Percentiles rank a stretch among this genome's conserved stretches.
These are phyloP conservation scores for Lentinula aciculospora DNA, from an alignment of 768 basidiomycete genomes.

Conservation along the genomic window DNA sequence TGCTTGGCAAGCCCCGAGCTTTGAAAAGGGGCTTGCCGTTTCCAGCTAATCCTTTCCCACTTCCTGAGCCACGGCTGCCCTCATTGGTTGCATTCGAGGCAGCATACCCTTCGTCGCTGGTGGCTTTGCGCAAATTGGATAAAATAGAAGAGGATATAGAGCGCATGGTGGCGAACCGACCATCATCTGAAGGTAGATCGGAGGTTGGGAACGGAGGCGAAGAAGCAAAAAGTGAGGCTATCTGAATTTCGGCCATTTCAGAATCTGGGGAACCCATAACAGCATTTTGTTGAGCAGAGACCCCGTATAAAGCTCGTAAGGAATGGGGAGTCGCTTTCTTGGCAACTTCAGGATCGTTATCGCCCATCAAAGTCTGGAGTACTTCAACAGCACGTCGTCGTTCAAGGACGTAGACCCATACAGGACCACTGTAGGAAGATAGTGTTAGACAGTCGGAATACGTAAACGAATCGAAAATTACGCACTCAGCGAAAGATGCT, in stretches of 20 bases:
- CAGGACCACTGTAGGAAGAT: conserved; percentile 53
- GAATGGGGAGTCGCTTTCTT: conserved; percentile 52
- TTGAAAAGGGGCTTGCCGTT: conserved; percentile 52
- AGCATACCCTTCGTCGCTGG: conserved; percentile 38
- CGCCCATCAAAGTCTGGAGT: conserved; percentile 72
- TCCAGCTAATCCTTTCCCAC: conserved; percentile 24
- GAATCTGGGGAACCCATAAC: conserved; percentile 68
- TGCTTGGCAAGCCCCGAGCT: conserved; percentile 63
- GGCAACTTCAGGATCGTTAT: conserved; percentile 54
- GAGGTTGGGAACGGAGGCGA: conserved; percentile 74
- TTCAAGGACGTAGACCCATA: conserved; percentile 91
- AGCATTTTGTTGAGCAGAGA: conserved; percentile 49
- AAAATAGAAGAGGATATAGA: conserved; percentile 45
- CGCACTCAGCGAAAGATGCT: conserved; percentile 71
- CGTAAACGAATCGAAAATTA: conserved; percentile 4
- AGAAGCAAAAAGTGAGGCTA: conserved; percentile 71
- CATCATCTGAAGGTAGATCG: conserved; percentile 50
- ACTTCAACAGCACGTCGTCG: conserved; percentile 77
- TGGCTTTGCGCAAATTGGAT: conserved; percentile 31
- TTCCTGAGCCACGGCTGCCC: conserved; percentile 37
- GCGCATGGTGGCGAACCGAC: conserved; percentile 30
- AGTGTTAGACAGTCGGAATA: conserved; percentile 6
- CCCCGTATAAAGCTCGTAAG: conserved; percentile 67
- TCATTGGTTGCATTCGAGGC: conserved; percentile 36
- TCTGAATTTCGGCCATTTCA: conserved; percentile 73